These are phyloP conservation scores for Candida maltosa DNA, from an alignment of 805 yeast species.

Conservation along the genomic window DNA sequence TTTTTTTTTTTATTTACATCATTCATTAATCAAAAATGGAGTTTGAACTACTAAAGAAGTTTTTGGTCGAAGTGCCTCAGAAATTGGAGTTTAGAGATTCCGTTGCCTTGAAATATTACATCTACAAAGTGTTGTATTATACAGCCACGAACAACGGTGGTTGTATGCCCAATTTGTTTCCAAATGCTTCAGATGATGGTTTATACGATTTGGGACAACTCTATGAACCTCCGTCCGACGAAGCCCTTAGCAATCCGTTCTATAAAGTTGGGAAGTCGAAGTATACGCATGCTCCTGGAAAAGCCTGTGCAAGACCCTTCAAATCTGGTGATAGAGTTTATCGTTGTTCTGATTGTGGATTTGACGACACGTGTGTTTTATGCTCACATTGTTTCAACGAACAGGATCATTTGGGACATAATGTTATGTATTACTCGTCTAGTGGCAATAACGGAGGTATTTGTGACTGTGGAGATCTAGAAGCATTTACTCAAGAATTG, in stretches of 20 bases:
- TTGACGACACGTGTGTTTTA: conserved; percentile 74
- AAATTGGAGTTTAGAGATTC: conserved; percentile 12
- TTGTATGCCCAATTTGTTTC: conserved; percentile 30
- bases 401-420: conserved; percentile 65
- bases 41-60: conserved; percentile 20
- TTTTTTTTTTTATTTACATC: too few species aligned
- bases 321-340: conserved; percentile 63
- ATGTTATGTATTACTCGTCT: conserved; percentile 52
- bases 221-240: too few species aligned
- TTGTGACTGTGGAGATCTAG: conserved; percentile 72
- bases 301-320: conserved; percentile 67
- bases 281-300: conserved; percentile 49
- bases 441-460: conserved; percentile 50
- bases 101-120: conserved; percentile 14
- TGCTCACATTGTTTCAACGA: conserved; percentile 72
- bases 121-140: conserved; percentile 28
- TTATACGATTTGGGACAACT: conserved; percentile 11
- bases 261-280: conserved; percentile 9
- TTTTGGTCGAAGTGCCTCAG: conserved; percentile 24
- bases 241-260: conserved; percentile 11
- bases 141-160: conserved; percentile 37
- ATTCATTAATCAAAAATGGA: too few species aligned
- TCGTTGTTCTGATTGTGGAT: conserved; percentile 73
- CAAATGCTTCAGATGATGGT: conserved; percentile 18
- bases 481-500: conserved; percentile 55